Base-by-base conservation (phyloP, 1,139 yeast species). In the Nematodospora anomalae region DNA sequence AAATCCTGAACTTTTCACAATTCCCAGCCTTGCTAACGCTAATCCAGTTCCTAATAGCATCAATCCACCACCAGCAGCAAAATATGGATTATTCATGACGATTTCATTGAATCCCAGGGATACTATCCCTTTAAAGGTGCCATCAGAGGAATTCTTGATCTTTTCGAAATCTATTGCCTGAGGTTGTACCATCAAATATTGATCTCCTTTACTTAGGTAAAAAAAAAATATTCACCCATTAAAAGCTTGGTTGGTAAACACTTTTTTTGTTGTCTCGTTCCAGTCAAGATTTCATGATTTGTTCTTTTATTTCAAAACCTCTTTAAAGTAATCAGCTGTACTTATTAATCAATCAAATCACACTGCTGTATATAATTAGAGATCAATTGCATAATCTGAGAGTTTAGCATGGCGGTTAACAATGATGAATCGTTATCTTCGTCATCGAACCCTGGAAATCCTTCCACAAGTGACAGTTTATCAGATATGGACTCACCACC, bases 21-120 rank as follows among this genome's bases (percentile, higher is more conserved):
- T 58, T 1, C 88, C 90, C 47, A 77, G 83, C 36, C 96, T 70
- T 1, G 89, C 80, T 11, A 89, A 52, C 0, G 97, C 95, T 23
- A 92, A 62, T 1, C 83, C 83, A 0, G 96, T 90, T 14, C 98
- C 98, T 3, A 92, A 67, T 3, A 90, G 70, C 98, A 92, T 92
- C 31, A 92, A 68, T 0, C 98, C 98, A 50, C 96, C 96, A 52
- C 98, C 94, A 0, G 97, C 98, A 2, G 97, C 95, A 64, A 92
- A 92, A 59, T 87, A 88, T 7, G 97, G 97, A 55, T 92, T 92
- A 28, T 80, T 76, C 12, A 74, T 71, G 47, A 87, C 67, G 6
- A 83, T 75, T 40, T 76, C 81, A 30, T 74, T 58, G 46, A 80
- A 61, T 4, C 78, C 62, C 54, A 50, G 61, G 23, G 47, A 44